Evolutionary conservation across 495 filamentous ascomycete species (phyloP), one percentile per base, ranked within the genome.

Genomic region (Penicillium antarcticum): DNA sequence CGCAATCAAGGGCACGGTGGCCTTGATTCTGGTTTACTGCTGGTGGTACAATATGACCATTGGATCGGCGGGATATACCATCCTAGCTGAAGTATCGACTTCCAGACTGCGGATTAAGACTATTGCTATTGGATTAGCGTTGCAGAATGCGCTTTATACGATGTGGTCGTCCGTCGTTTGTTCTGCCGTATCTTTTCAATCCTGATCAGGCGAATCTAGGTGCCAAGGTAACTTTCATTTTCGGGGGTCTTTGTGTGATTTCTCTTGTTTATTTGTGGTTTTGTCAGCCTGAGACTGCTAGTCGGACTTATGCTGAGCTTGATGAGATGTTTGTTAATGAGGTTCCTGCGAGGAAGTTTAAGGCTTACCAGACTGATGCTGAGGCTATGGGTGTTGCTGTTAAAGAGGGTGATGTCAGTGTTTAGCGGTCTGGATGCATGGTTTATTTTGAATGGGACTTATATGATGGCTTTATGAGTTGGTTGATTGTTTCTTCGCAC

Each of bases 141-240:
- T 62, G 26, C 67, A 70, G 43, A 63, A 68, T 45, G 48, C 53
- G 13, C 26, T 63, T 2, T 55, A 64, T 18, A 55, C 51, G 6
- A 67, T 64, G 63, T 64, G 57, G 61, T 52, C 55, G 7, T 67
- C 64, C 62, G 61, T 52, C 55, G 7, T 67, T 67, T 63, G 39
- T 63, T 45, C 14, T 51, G 40, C 51, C 51, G 12, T 56, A 52
- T 16, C 49, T 45, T 6, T 52, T 55, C n/a, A 55, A 45, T 35
- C 48, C 50, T 3, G 45, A 58, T 43, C 34, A 58, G 32, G 38
- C 48, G 7, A 56, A 59, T 18, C 35, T 53, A 4, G 48, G 48
- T 19, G 43, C 51, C 2, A 57, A 57, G 31, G 49, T 62, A 14
- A 39, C 49, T 0, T 64, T 65, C 42, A 59, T 65, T 21, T 62